Base-by-base conservation (phyloP, 1,284 basidiomycete species). In the Porogramme epimiltina region DNA sequence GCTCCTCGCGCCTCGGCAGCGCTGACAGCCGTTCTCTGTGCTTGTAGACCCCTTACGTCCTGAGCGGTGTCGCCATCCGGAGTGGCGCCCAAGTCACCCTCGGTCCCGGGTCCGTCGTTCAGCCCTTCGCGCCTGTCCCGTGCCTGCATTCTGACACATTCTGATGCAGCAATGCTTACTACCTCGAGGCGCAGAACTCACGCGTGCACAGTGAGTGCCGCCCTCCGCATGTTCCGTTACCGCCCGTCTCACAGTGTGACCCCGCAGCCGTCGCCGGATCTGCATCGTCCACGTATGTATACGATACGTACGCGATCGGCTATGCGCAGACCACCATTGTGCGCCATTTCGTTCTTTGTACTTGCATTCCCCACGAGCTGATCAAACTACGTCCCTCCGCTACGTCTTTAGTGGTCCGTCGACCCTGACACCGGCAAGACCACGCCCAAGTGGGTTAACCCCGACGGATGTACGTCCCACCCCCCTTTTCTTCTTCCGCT, bases 281-380 rank as follows among this genome's bases (percentile, higher is more conserved):
- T 24, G 20, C 54, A 6, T 34, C 47, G 0, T 48, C 53, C 18
- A 55, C 45, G 2, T 56, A 58, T 43, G 53, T 58, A 13, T 61
- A 54, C 49, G 56, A 56, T 28, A 54, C 53, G 18, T 56, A 52
- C 23, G 56, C 55, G 16, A 60, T 56, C 39, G 59, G 59, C 11
- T 61, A 58, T 24, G 54, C 52, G 34, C 56, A 61, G 43, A 58
- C 56, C n/a, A 49, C 52, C 11, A 52, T 61, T 38, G 59, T 58
- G 33, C 13, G 34, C 4, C 13, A 20, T n/a, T 25, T 22, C 23
- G 20, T 22, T 6, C 11, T 22, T 5, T 8, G 13, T 26, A 15
- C 16, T 18, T 5, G 13, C 23, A 6, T 20, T 18, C 10, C 15
- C 5, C 28, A 6, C 31, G 22, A 25, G 13, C 16, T 39, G 22